These are phyloP conservation scores for Kwoniella dejecticola DNA, from an alignment of 768 basidiomycete species.

Conservation along the genomic window DNA sequence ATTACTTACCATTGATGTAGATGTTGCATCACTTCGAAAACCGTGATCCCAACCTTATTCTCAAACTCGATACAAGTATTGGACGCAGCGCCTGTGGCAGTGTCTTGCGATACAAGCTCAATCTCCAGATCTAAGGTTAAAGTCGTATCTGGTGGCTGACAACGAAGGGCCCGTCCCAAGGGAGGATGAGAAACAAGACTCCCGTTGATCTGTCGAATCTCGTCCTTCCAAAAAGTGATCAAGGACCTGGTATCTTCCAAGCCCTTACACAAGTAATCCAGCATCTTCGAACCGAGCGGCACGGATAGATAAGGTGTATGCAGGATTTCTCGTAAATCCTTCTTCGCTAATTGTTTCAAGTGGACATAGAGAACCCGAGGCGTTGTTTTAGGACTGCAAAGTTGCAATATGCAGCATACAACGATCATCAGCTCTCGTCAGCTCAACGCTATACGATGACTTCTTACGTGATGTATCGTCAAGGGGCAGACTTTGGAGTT, in stretches of 20 bases:
- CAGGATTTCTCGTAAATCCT: not conserved
- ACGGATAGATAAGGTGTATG: not conserved
- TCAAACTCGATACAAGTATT: not conserved
- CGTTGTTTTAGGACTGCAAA: not conserved
- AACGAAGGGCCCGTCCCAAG: not conserved
- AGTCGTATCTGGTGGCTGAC: not conserved
- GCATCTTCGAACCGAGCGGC: not conserved
- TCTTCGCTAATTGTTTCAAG: not conserved
- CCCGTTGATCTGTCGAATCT: not conserved
- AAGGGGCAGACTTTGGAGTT: too few relatives aligned
- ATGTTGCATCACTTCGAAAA: not conserved
- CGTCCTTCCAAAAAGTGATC: not conserved
- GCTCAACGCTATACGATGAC: too few relatives aligned
- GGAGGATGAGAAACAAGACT: not conserved
- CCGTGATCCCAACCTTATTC: slow-evolving; percentile 1
- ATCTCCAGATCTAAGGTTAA: not conserved
- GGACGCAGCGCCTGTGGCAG: not conserved
- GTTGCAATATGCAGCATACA: too few relatives aligned
- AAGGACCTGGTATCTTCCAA: not conserved
- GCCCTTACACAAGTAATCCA: not conserved
- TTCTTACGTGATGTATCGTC: too few relatives aligned
- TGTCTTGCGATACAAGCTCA: too few relatives aligned
- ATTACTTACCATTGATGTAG: slow-evolving; percentile 5
- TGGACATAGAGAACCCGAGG: not conserved
- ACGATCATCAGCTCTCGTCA: not conserved